A percentile compares a stretch with the other conserved stretches of the same genome.
phyloP scores from a whole-genome alignment of 208 protist species.

The Kentomonas sorsogonicus region DNA sequence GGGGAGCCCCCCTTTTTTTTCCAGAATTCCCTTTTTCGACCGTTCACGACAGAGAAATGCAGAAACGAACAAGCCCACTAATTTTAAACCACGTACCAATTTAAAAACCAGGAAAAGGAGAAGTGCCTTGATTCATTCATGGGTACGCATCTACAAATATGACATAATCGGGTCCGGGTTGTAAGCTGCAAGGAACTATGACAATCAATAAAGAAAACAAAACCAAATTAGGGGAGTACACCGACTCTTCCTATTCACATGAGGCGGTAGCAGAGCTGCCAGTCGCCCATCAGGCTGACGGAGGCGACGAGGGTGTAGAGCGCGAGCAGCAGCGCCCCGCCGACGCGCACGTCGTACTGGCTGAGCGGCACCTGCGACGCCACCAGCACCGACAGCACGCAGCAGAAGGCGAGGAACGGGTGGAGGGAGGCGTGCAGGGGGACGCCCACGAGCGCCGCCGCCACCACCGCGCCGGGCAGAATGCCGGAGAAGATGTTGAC shows the following conservation, averaged over 20 bases:
- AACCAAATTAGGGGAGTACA: no score
- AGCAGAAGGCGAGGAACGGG: slow-evolving; percentile 45
- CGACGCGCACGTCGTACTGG: slow-evolving; percentile 52
- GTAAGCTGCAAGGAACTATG: no score
- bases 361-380: slow-evolving; percentile 38
- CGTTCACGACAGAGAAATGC: no score
- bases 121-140: neutral
- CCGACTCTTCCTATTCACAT: neutral
- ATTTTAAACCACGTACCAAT: neutral
- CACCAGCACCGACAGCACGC: slow-evolving; percentile 58
- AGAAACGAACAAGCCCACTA: no score
- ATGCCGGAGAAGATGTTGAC: slow-evolving; percentile 74
- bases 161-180: no score
- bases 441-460: slow-evolving; percentile 33
- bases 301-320: slow-evolving; percentile 46
- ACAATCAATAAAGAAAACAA: no score
- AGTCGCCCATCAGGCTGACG: slow-evolving; percentile 32
- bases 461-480: slow-evolving; percentile 49
- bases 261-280: slow-evolving; percentile 22
- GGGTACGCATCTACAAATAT: neutral
- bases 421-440: slow-evolving; percentile 65
- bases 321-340: slow-evolving; percentile 55
- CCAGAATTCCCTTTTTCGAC: no score
- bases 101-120: neutral
- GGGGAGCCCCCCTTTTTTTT: no score